These are phyloP conservation scores for Beta macrorhiza DNA, from an alignment of 179 eudicot genomes.

Conservation along the genomic window DNA sequence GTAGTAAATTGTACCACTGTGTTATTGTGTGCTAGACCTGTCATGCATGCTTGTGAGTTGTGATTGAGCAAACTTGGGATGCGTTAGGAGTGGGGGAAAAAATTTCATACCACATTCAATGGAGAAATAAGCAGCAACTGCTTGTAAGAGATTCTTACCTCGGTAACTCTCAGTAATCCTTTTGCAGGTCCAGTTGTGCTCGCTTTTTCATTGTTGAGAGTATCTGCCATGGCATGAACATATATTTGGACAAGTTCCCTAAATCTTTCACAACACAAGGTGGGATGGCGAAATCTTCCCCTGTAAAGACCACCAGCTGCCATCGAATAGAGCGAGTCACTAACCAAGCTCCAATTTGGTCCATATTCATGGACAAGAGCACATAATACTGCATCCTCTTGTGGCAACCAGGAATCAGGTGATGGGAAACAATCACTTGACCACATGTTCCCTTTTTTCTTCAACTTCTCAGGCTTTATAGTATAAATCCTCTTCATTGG, in stretches of 20 bases:
- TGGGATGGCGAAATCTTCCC: conserved; percentile 88
- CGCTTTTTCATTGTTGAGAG: conserved; percentile 62
- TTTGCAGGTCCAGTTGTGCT: conserved; percentile 56
- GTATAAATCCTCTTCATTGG: conserved; percentile 73
- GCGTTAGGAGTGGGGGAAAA: not conserved
- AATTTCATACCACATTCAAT: not conserved
- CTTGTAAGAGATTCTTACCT: conserved; percentile 52
- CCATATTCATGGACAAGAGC: conserved; percentile 93
- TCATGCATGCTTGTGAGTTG: not conserved
- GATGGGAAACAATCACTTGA: conserved; percentile 67
- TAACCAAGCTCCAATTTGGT: conserved; percentile 85
- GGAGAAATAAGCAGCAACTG: not conserved
- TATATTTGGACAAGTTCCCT: conserved; percentile 83
- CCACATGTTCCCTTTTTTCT: conserved; percentile 74
- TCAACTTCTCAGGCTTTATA: conserved; percentile 73
- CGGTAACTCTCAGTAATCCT: conserved; percentile 77
- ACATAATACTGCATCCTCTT: conserved; percentile 87
- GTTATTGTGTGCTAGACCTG: not conserved
- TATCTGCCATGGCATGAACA: conserved; percentile 59
- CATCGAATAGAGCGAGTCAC: conserved; percentile 81
- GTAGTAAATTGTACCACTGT: not conserved
- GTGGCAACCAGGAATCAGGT: conserved; percentile 83
- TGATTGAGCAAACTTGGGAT: not conserved
- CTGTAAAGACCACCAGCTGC: conserved; percentile 81
- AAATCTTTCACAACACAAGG: conserved; percentile 88